Evolutionary conservation across 345 rosid species (phyloP), one percentile per base, ranked within the genome.

Genomic region (Geranium rotundifolium): DNA sequence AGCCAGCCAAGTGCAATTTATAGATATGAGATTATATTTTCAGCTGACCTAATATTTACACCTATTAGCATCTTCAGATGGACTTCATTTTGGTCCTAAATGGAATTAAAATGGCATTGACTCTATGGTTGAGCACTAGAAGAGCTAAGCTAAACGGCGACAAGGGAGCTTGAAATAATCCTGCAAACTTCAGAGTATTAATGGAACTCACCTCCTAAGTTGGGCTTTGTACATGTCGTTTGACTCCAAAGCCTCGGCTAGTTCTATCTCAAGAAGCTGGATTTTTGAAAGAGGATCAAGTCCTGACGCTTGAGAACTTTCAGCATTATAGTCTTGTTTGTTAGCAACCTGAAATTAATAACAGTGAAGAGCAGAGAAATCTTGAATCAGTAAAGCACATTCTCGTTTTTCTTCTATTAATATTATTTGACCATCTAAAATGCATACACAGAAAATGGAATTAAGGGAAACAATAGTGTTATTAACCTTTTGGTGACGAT

Each of bases 231-330:
- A 76, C 81, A 80, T 73, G 66, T 70, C 74, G 65, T 79, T 81
- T 70, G 91, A 82, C 73, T 83, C 81, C 68, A 73, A 29, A 39
- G 83, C 85, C 68, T 83, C 85, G 0, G 81, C 83, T 50, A 85
- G 69, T 67, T 81, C 80, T 62, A 63, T 71, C 76, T 83, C 81
- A 41, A 82, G 87, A 54, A 20, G 64, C 58, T 69, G 77, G 55
- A 81, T 72, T 74, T 83, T 81, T 57, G 75, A 72, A 57, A 62
- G 61, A 60, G 69, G 70, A 63, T 76, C 78, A 39, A 18, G 50
- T 54, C 62, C 78, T 6, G 4, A 58, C 62, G 27, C 68, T 39
- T 58, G 64, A 14, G 69, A 66, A 54, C 61, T 65, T 60, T 62
- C 72, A 30, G 56, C 16, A 54, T 60, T 54, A 67, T 17, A 61